Base-by-base conservation (phyloP, 805 yeast species). In the Wickerhamiella occidentalis region DNA sequence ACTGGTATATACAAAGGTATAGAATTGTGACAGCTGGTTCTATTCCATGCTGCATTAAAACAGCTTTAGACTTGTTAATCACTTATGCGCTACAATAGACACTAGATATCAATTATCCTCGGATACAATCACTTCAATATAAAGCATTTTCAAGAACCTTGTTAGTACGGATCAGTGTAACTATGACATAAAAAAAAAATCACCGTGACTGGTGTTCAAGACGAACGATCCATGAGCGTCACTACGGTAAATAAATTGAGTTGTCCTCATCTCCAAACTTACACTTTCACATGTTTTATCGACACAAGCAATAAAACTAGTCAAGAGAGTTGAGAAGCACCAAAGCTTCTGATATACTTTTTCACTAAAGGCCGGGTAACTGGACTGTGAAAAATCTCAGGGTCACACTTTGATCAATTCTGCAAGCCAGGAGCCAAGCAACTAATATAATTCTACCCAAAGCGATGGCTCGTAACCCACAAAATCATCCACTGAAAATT, bases 401-500 rank as follows among this genome's bases (percentile, higher is more conserved):
- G 12, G 23, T 37, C 26, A 6, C 26, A 8, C n/a, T n/a, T n/a
- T n/a, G n/a, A n/a, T n/a, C 26, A 23, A 23, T 23, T 23, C 26
- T 23, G 48, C 18, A 22, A 15, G 18, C 8, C 38, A 6, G 15
- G 8, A 43, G 12, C 11, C 17, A 30, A 30, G 19, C 13, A 19
- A 7, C 17, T n/a, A 18, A 30, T n/a, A 18, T 17, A 18, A 5
- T 21, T 25, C 6, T 8, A 3, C 23, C 15, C 29, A 28, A 12
- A 33, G 8, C 40, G 2, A 40, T 36, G 48, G 49, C 56, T 29
- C 64, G 79, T 52, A 62, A 68, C 42, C 69, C 73, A 15, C 61
- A 67, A 28, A 72, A 76, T 62, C 75, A 75, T 55, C 83, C 84
- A 12, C 57, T 78, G 17, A 62, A 68, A 38, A 74, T 79, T 13